Base-by-base conservation (phyloP, 2,329 filamentous ascomycete species). In the Neonectria hederae region DNA sequence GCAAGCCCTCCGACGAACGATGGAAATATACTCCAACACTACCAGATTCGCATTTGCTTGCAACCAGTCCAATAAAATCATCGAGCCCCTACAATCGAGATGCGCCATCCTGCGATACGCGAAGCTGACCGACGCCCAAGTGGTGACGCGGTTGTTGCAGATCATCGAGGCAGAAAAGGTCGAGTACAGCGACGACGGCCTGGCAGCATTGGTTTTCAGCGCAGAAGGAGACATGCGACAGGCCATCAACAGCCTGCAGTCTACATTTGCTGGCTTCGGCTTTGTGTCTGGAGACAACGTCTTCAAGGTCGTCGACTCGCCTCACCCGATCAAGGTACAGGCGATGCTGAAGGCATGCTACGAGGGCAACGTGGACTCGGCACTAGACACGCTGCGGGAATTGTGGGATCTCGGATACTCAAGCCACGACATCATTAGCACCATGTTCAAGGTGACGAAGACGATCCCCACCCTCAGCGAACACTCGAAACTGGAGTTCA, bases 11-110 rank as follows among this genome's bases (percentile, higher is more conserved):
- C 89, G 96, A 71, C 87, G 96, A 67, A 99, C 96, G 0, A 99
- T 99, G 96, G 96, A 99, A 79, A 99, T 98, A 55, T 98, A 98
- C 83, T 97, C 93, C 45, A 91, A 94, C 67, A 99, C 96, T 2
- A 99, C 96, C 2, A 88, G 96, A 63, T 99, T 99, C 76, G 96
- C 96, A 0, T 99, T 99, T 75, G 96, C 96, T 2, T 99, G 96
- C 84, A 99, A 99, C 79, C 93, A 97, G 83, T 96, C 92, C 67
- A 99, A 98, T 83, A 99, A 98, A 82, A 98, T 99, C 77, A 99
- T 99, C 79, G 96, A 99, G 80, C 96, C 96, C n/a, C 85, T 99
- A 55, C 96, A 99, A 79, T 97, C 94, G 19, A 89, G 96, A 74
- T 99, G 96, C 78, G 96, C 96, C 21, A 98, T 99, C 76, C 87